Base-by-base conservation (phyloP, 345 rosid species). In the Syzygium oleosum region DNA sequence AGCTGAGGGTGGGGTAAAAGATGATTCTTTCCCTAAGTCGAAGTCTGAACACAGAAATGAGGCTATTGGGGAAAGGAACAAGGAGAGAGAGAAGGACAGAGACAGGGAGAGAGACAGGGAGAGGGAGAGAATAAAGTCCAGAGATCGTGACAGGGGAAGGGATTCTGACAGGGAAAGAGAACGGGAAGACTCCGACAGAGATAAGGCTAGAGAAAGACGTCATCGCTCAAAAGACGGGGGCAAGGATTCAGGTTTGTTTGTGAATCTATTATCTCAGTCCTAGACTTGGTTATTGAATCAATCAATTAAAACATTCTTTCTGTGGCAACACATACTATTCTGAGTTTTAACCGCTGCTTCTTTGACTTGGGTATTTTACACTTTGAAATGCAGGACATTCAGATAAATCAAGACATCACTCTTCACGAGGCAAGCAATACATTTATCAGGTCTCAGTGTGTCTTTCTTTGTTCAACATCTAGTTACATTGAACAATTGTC, bases 101-200 rank as follows among this genome's bases (percentile, higher is more conserved):
- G 79, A 68, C 23, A 68, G 79, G 79, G 79, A 93, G 0, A 90
- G 92, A 86, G 97, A 92, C 21, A 92, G 95, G 91, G 96, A 95
- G 7, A 92, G 95, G 61, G 95, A 86, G 49, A 94, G 97, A 90
- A 91, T 89, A 65, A 96, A 89, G 91, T 85, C 53, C 54, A 86
- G 90, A 80, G 95, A 94, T 87, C 93, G 94, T 84, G 96, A 96
- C 56, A 94, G 98, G 90, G 93, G 94, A 86, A 93, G 98, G 90
- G 98, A 93, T 88, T 94, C 95, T 19, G 97, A 96, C 79, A 89
- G 95, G 91, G 98, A 97, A 88, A 91, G 97, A 86, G 98, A 94
- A 15, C 91, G 93, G 52, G 95, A 93, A 41, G 97, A 95, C 84
- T 79, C 90, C 6, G 97, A 93, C 58, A 93, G 97, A 89, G 96